Percentiles rank a stretch among this genome's conserved stretches.
Evolutionary conservation across 1,139 yeast genomes (phyloP).

Genomic region (Pichia cactophila): DNA sequence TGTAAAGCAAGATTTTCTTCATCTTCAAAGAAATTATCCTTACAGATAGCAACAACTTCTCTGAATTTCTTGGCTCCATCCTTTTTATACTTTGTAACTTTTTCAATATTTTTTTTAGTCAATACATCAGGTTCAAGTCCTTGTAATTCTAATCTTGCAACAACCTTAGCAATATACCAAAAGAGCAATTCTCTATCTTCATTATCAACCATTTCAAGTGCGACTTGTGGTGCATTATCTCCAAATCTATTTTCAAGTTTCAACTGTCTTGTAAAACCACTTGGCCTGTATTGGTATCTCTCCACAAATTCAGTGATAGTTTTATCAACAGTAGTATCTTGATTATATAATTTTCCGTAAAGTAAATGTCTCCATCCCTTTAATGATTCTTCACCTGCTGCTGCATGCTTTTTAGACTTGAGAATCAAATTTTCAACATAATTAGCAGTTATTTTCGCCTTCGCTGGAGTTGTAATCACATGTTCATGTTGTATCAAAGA

Average conservation of each 20-base stretch:
- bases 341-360: slow-evolving; percentile 34
- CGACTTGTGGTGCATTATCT: slow-evolving; percentile 87
- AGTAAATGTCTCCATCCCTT: slow-evolving; percentile 26
- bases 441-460: slow-evolving; percentile 59
- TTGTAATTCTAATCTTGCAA: slow-evolving; percentile 70
- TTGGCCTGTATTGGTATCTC: slow-evolving; percentile 55
- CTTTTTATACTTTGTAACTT: slow-evolving; percentile 37
- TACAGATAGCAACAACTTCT: slow-evolving; percentile 59
- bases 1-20: slow-evolving; percentile 16
- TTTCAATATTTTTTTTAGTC: slow-evolving; percentile 50
- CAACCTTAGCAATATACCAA: slow-evolving; percentile 72
- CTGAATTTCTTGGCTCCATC: slow-evolving; percentile 50
- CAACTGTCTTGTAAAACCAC: slow-evolving; percentile 84
- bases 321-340: slow-evolving; percentile 44
- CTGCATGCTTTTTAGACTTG: slow-evolving; percentile 34
- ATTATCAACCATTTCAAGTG: slow-evolving; percentile 80
- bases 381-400: slow-evolving; percentile 20
- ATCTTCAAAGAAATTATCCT: slow-evolving; percentile 43
- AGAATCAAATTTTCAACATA: slow-evolving; percentile 50
- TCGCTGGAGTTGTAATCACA: slow-evolving; percentile 62
- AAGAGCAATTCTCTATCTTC: slow-evolving; percentile 63
- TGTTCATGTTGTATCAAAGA: slow-evolving; percentile 63
- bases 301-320: slow-evolving; percentile 56
- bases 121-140: slow-evolving; percentile 52
- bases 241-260: slow-evolving; percentile 81